These are phyloP conservation scores for Dacryopinax primogenitus DNA, from an alignment of 768 basidiomycete genomes.

Conservation along the genomic window DNA sequence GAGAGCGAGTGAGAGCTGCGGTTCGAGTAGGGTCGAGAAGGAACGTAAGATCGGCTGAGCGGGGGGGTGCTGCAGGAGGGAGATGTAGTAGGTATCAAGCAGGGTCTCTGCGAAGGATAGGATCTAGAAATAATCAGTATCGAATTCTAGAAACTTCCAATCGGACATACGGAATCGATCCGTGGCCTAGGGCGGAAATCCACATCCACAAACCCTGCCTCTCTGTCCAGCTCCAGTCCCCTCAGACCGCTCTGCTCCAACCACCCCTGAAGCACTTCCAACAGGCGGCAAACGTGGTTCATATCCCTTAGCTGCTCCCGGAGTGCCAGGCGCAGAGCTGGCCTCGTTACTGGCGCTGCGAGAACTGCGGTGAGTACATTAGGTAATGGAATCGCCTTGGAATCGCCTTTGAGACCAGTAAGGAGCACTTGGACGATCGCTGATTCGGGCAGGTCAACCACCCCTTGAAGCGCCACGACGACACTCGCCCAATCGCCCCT, in stretches of 20 bases:
- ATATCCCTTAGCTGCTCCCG: conserved; percentile 39
- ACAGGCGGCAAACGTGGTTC: conserved; percentile 36
- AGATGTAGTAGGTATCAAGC: conserved; percentile 59
- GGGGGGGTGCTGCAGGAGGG: conserved; percentile 50
- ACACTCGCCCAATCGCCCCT: conserved; percentile 55
- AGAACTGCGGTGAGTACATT: conserved; percentile 24
- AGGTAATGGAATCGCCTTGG: conserved; percentile 35
- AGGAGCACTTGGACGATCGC: conserved; percentile 47
- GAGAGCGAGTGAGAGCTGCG: conserved; percentile 41
- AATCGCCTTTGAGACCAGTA: conserved; percentile 23
- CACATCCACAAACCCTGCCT: not conserved
- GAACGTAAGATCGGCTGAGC: conserved; percentile 41
- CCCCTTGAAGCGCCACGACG: conserved; percentile 36
- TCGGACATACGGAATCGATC: not conserved
- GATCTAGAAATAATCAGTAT: conserved; percentile 31
- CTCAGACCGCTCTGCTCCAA: conserved; percentile 23
- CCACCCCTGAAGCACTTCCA: conserved; percentile 42
- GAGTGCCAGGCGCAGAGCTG: conserved; percentile 37
- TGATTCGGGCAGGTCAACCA: conserved; percentile 52
- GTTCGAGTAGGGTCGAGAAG: conserved; percentile 40
- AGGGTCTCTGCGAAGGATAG: conserved; percentile 48
- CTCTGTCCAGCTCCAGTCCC: not conserved
- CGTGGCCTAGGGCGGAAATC: not conserved
- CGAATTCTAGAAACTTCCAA: not conserved
- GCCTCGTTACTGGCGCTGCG: conserved; percentile 18